Evolutionary conservation across 1,139 yeast genomes (phyloP), one percentile per base, ranked within the genome.

Genomic region (Kodamaea derodonti): DNA sequence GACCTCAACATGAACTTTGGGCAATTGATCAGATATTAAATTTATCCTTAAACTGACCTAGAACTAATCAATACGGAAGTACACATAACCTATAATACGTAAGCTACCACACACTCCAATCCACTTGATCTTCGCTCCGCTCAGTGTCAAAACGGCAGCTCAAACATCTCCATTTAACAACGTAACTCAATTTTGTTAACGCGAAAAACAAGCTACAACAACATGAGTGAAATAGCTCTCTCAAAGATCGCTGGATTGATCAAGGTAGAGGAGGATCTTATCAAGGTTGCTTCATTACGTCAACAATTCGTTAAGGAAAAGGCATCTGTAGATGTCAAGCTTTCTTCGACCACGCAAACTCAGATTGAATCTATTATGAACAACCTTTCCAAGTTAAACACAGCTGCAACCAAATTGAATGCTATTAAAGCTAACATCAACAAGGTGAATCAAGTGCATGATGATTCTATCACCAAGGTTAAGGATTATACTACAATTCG

Each of bases 261-360:
- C 35, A 65, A 66, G 45, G 60, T 63, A 10, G 79, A 73, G 43
- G 80, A 75, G 46, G 85, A 82, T 46, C 65, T 83, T 39, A 75
- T 69, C 34, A 80, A 79, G 48, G 70, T 80, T 10, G 58, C 68
- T 8, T 56, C 65, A 1, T 60, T 81, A 27, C 73, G 76, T 40
- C 80, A 74, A 43, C 85, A 80, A 47, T 69, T 86, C 37, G 49
- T 60, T 29, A 75, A 84, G 42, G 94, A 86, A 51, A 84, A 83
- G 53, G 71, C 83, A 1, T 72, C 84, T 1, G 62, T 84, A n/a
- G 95, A 86, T 46, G 66, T 77, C 37, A 84, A 84, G 52, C 65
- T 86, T 39, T 76, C 75, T 46, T 65, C 80, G 27, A 80, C 80
- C 28, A 78, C 85, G 3, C 76, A 76, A 47, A 58, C 67, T 3